phyloP scores from a whole-genome alignment of 768 basidiomycete genomes.

The Rhodotorula sphaerocarpa region DNA sequence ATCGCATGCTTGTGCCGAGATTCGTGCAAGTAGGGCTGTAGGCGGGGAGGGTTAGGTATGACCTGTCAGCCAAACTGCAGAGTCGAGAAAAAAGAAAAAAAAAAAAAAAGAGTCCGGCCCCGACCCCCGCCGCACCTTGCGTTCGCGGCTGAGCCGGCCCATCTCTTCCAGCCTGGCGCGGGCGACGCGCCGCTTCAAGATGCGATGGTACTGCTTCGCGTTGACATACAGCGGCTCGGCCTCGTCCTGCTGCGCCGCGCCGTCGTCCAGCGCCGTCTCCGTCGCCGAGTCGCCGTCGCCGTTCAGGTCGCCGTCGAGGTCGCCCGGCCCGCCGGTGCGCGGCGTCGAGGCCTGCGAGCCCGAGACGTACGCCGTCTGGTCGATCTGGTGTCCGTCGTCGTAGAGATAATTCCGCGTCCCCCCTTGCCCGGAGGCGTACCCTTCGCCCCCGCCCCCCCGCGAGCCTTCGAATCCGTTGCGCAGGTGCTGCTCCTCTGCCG shows the following conservation, averaged over 20 bases:
- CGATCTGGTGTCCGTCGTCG: too few species aligned
- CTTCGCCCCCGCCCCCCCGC: too few species aligned
- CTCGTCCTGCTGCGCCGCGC: constrained; percentile 47
- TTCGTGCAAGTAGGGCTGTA: constrained; percentile 92
- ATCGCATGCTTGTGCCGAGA: constrained; percentile 97
- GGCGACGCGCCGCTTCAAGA: constrained; percentile 87
- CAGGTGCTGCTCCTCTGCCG: too few species aligned
- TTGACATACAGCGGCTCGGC: constrained; percentile 99
- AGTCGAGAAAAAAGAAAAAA: background rate
- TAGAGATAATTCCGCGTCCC: too few species aligned
- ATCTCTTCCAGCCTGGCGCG: constrained; percentile 86
- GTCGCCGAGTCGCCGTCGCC: background rate
- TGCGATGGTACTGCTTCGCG: constrained; percentile 97
- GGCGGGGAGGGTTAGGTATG: constrained; percentile 19
- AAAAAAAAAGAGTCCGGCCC: too few species aligned
- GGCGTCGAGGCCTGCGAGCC: background rate
- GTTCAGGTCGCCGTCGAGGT: background rate
- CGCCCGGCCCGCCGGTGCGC: background rate
- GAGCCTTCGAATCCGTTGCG: too few species aligned
- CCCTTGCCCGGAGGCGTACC: too few species aligned
- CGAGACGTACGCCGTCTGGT: background rate
- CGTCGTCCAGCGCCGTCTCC: constrained; percentile 8
- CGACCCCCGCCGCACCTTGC: constrained; percentile 55
- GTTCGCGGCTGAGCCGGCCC: constrained; percentile 79
- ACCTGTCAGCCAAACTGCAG: too few species aligned